These are phyloP conservation scores for Rhizomucor pusillus DNA, from an alignment of 371 early-diverging fungal species.

Conservation along the genomic window DNA sequence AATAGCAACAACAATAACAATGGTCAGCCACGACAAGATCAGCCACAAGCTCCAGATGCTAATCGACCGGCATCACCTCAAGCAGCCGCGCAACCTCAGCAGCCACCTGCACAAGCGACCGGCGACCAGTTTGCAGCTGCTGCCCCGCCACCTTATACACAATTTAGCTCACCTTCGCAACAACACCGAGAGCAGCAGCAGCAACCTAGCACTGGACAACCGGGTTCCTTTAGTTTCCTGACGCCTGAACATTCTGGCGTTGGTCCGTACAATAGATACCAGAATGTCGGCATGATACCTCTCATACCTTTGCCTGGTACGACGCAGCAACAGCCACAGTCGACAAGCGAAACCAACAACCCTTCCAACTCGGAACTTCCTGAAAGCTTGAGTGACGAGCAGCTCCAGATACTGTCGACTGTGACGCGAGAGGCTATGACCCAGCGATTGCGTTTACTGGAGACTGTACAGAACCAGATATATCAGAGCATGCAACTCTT, in stretches of 20 bases:
- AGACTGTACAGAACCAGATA: slow-evolving; percentile 62
- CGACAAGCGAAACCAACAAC: neutral
- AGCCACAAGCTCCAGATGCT: slow-evolving; percentile 1
- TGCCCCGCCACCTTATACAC: no score
- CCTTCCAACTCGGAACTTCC: slow-evolving; percentile 15
- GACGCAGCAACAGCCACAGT: slow-evolving; percentile 22
- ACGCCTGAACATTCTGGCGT: neutral
- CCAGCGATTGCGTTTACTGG: slow-evolving; percentile 55
- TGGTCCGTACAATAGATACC: no score
- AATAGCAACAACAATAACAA: slow-evolving; percentile 31
- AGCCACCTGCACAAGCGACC: no score
- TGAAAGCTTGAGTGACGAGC: slow-evolving; percentile 52
- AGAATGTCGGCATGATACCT: slow-evolving; percentile 25
- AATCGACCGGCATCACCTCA: no score
- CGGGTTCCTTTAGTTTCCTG: slow-evolving; percentile 8
- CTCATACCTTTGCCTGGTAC: slow-evolving; percentile 15
- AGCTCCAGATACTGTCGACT: slow-evolving; percentile 53
- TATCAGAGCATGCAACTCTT: slow-evolving; percentile 58
- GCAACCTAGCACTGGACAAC: neutral
- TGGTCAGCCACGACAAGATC: slow-evolving; percentile 4
- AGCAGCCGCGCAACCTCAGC: no score
- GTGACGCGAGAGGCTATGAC: slow-evolving; percentile 57
- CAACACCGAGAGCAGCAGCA: slow-evolving; percentile 8
- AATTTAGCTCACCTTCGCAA: neutral
- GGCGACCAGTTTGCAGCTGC: no score